Conservation (phyloP, 2,329 filamentous ascomycete species). For the Fusarium bulbicola region DNA sequence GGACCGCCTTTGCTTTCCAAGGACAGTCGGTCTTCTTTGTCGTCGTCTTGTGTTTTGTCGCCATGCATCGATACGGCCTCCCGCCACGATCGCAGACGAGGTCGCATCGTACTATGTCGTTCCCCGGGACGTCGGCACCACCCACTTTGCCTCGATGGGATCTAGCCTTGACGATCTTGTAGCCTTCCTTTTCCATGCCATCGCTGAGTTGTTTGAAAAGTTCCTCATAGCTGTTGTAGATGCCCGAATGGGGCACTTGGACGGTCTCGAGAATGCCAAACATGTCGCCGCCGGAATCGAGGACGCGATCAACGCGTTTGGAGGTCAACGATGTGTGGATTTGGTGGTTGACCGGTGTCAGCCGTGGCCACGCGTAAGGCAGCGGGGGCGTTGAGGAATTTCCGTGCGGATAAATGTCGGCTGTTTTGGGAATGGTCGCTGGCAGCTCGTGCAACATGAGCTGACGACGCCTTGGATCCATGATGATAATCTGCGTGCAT, state of each 20-base stretch:
- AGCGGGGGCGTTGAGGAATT: constrained; percentile 37
- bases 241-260: constrained; percentile 48
- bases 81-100: constrained; percentile 57
- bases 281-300: constrained; percentile 47
- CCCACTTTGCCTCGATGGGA: constrained; percentile 54
- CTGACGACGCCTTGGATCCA: not conserved
- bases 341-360: constrained; percentile 44
- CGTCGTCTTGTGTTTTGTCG: constrained; percentile 56
- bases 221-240: constrained; percentile 54
- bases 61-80: constrained; percentile 54
- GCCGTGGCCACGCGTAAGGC: constrained; percentile 33
- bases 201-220: constrained; percentile 52
- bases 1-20: constrained; percentile 57
- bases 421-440: not conserved
- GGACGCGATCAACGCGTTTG: constrained; percentile 41
- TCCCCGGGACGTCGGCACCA: constrained; percentile 52
- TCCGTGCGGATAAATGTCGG: constrained; percentile 40
- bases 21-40: constrained; percentile 58
- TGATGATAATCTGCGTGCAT: no score
- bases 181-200: constrained; percentile 55
- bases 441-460: not conserved
- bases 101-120: constrained; percentile 56
- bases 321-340: constrained; percentile 42
- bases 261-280: constrained; percentile 56
- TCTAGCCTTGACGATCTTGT: constrained; percentile 57